Evolutionary conservation across 2,329 filamentous ascomycete genomes (phyloP).

Genomic region (Trichoderma sp.): DNA sequence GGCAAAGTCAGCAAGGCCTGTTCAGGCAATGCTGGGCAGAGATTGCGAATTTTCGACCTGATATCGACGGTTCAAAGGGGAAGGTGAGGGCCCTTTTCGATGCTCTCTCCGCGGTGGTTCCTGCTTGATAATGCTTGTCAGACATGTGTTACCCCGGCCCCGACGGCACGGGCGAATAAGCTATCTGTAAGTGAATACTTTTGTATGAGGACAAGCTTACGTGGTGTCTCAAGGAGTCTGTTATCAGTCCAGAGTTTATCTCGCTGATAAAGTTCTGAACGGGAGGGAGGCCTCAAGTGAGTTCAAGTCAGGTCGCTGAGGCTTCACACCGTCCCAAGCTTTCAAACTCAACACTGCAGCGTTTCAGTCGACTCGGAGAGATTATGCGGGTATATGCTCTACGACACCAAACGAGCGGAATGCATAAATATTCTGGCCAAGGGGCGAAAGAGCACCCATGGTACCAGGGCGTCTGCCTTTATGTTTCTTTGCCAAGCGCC

Average conservation of each 20-base stretch:
- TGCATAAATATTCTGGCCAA: neutral
- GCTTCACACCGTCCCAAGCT: neutral
- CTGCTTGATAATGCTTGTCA: conserved; percentile 15
- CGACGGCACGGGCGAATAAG: conserved; percentile 20
- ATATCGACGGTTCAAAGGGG: conserved; percentile 4
- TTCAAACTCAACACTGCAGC: neutral
- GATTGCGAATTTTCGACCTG: conserved; percentile 3
- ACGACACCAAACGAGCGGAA: neutral
- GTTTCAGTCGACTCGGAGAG: neutral
- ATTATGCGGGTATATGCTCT: neutral
- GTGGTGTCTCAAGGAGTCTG: neutral
- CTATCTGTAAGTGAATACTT: neutral
- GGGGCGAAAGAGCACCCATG: neutral
- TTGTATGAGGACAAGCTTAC: neutral
- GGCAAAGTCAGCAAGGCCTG: neutral
- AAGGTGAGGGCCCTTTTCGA: conserved; percentile 5
- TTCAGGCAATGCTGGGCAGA: neutral
- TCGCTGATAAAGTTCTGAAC: neutral
- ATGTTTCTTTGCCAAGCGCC: neutral
- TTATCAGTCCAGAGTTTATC: neutral
- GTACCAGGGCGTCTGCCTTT: conserved; percentile 2
- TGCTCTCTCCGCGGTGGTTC: neutral
- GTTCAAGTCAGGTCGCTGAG: neutral
- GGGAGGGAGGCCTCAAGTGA: neutral
- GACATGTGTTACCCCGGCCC: conserved; percentile 19